Percentiles rank a stretch among this genome's conserved stretches.
Evolutionary conservation across 2,329 filamentous ascomycete genomes (phyloP).

Genomic region (Alternaria triticimaculans): DNA sequence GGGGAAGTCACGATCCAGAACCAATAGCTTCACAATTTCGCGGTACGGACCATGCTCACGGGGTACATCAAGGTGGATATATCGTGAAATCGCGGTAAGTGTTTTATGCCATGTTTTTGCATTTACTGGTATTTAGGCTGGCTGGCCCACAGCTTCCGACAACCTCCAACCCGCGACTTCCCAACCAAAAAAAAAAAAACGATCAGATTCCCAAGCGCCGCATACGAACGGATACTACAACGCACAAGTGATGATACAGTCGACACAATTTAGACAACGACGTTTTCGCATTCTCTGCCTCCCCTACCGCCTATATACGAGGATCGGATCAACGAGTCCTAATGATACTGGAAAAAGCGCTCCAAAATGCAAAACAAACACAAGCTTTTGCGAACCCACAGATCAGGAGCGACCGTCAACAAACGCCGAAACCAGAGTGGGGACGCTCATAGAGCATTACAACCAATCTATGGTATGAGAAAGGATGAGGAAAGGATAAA

Average conservation of each 20-base stretch:
- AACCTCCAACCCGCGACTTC: background rate
- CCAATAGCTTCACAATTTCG: slow-evolving; percentile 27
- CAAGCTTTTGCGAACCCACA: slow-evolving; percentile 41
- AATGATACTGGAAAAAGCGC: slow-evolving; percentile 32
- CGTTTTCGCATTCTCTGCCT: slow-evolving; percentile 30
- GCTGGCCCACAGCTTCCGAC: background rate
- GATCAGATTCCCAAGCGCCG: slow-evolving; percentile 4
- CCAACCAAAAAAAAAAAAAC: slow-evolving; percentile 5
- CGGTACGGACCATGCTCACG: slow-evolving; percentile 26
- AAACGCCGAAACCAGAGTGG: slow-evolving; percentile 39
- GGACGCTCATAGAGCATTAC: slow-evolving; percentile 42
- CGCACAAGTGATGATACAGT: slow-evolving; percentile 16
- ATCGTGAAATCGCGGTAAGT: slow-evolving; percentile 9
- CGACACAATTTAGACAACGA: slow-evolving; percentile 16
- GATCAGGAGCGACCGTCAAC: slow-evolving; percentile 26
- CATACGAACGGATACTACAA: slow-evolving; percentile 11
- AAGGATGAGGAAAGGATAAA: slow-evolving; percentile 22
- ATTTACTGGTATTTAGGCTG: slow-evolving; percentile 23
- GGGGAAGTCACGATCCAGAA: slow-evolving; percentile 37
- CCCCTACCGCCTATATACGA: slow-evolving; percentile 32
- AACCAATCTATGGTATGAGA: slow-evolving; percentile 39
- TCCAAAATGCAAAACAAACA: slow-evolving; percentile 41
- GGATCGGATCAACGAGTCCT: slow-evolving; percentile 25
- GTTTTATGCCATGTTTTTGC: slow-evolving; percentile 29
- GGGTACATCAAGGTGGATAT: slow-evolving; percentile 11